Evolutionary conservation across 768 basidiomycete species (phyloP), one percentile per base, ranked within the genome.

Genomic region (Naganishia onofrii): DNA sequence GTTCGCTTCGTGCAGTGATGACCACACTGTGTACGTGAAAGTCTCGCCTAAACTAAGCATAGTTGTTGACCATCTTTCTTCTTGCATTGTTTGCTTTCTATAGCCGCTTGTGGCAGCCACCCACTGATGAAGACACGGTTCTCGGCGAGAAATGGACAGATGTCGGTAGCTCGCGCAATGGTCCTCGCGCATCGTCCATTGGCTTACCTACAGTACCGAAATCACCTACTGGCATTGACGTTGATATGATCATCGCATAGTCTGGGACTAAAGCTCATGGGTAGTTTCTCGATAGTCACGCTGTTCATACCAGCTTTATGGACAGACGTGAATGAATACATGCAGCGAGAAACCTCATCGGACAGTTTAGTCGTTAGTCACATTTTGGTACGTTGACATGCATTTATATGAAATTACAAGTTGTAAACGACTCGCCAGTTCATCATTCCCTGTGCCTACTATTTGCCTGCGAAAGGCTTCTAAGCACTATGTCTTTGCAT

Each of bases 1-100:
- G 88, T 97, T 98, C 82, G 96, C 96, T 36, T 93, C 91, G 52
- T 96, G 93, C 80, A 92, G 92, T 53, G 95, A 99, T 79, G 95
- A 99, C 82, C 83, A 84, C 67, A 91, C 90, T 21, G 88, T 99
- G 79, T 80, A 66, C 74, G 78, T 78, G 28, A 19, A n/a, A 29
- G 36, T 29, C 5, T 44, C 58, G n/a, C 29, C 13, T 31, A n/a
- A 32, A 48, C 7, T 28, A 17, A 23, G 4, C 34, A 13, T 23
- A 21, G 19, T 15, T 10, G 7, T 15, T 42, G 13, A 28, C 9
- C 28, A 26, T 36, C 34, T 4, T 36, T 36, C 12, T n/a, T 17
- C 60, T 36, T 17, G 57, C 26, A 6, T n/a, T 52, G 12, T 36
- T 36, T 69, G 34, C 12, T 28, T 15, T 44, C 60, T 15, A 44